phyloP scores from a whole-genome alignment of 2,329 filamentous ascomycete species.

The Epicoccum sorghinum region DNA sequence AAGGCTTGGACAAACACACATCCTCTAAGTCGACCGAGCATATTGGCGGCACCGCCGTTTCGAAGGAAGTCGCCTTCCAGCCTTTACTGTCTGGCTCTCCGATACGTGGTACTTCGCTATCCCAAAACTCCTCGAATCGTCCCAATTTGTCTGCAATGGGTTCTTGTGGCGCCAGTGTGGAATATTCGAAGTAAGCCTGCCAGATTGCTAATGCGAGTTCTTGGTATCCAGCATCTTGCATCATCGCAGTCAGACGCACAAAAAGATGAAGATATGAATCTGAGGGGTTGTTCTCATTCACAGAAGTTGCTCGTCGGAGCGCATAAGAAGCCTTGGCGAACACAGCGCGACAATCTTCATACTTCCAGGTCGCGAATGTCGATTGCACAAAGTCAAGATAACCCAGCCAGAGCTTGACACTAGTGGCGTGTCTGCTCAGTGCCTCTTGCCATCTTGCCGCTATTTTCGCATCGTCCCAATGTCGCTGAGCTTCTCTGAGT shows the following conservation, averaged over 20 bases:
- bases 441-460: conserved; percentile 69
- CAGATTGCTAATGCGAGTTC: conserved; percentile 80
- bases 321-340: conserved; percentile 64
- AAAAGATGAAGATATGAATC: conserved; percentile 68
- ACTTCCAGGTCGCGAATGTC: conserved; percentile 69
- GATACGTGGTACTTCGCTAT: conserved; percentile 78
- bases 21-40: conserved; percentile 8
- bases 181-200: conserved; percentile 80
- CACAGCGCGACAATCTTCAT: conserved; percentile 66
- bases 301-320: conserved; percentile 18
- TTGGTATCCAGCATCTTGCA: conserved; percentile 76
- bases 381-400: conserved; percentile 76
- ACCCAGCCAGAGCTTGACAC: conserved; percentile 72
- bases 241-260: conserved; percentile 73
- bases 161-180: conserved; percentile 68
- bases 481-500: conserved; percentile 73
- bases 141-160: background rate
- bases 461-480: conserved; percentile 72
- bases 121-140: conserved; percentile 79
- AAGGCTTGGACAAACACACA: conserved; percentile 14
- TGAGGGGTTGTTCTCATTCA: background rate
- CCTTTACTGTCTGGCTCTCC: conserved; percentile 75
- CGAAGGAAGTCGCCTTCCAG: conserved; percentile 63
- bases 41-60: conserved; percentile 19
- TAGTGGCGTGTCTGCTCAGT: conserved; percentile 61